Evolutionary conservation across 2,329 filamentous ascomycete genomes (phyloP).

Genomic region (Myriosclerotinia duriaeana): DNA sequence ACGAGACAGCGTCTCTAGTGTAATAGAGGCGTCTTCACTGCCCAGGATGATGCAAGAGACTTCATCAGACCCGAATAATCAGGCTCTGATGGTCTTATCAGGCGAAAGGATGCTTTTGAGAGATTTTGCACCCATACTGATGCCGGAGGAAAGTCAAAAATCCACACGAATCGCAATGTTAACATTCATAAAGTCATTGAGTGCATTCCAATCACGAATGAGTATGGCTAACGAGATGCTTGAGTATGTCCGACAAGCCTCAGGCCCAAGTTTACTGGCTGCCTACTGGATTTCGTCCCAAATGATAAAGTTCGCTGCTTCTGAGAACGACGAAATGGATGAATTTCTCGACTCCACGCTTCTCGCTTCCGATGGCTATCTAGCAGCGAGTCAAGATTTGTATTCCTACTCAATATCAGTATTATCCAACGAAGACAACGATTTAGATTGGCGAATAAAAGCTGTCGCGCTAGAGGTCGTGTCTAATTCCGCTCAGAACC

Average conservation of each 20-base stretch:
- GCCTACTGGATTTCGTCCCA: conserved; percentile 80
- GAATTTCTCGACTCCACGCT: conserved; percentile 62
- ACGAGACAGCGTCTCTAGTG: conserved; percentile 65
- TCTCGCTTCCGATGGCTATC: conserved; percentile 43
- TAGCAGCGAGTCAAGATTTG: conserved; percentile 59
- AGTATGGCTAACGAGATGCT: conserved; percentile 65
- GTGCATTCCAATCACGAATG: conserved; percentile 58
- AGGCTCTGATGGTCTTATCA: conserved; percentile 37
- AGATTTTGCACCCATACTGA: conserved; percentile 59
- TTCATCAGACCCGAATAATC: conserved; percentile 36
- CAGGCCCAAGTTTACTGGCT: conserved; percentile 61
- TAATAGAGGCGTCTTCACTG: conserved; percentile 32
- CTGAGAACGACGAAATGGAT: conserved; percentile 56
- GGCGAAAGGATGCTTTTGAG: conserved; percentile 28
- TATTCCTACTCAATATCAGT: conserved; percentile 61
- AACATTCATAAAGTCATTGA: conserved; percentile 56
- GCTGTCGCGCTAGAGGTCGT: conserved; percentile 80
- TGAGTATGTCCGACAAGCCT: conserved; percentile 57
- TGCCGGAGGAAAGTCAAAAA: conserved; percentile 65
- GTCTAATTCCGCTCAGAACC: conserved; percentile 69
- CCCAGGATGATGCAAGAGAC: conserved; percentile 34
- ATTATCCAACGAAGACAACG: conserved; percentile 52
- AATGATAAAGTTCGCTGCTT: conserved; percentile 60
- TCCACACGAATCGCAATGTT: conserved; percentile 58
- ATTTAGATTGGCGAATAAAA: conserved; percentile 67